Conservation (phyloP, 106 monocot species). For the Narthecium ossifragum region DNA sequence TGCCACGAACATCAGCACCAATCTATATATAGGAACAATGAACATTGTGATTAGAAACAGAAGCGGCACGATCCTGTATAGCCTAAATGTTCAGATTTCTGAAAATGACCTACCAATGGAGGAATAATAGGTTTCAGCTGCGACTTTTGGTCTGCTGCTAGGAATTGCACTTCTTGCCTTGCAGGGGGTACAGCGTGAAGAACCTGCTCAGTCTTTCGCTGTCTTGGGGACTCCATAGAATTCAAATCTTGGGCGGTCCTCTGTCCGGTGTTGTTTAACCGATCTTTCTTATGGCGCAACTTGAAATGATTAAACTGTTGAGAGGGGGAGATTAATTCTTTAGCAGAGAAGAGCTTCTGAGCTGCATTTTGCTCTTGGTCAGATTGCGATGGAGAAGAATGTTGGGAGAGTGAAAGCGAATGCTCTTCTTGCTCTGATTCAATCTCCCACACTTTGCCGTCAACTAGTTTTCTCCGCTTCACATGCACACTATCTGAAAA, state of each 20-base stretch:
- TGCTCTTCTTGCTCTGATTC: constrained; percentile 88
- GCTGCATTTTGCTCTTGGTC: constrained; percentile 71
- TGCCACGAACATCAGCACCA: constrained; percentile 83
- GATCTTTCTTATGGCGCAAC: constrained; percentile 18
- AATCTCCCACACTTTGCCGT: constrained; percentile 27
- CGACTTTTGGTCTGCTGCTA: constrained; percentile 27
- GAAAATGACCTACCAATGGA: constrained; percentile 36
- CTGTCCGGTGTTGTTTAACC: constrained; percentile 6
- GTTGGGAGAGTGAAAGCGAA: constrained; percentile 74
- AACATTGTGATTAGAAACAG: no score
- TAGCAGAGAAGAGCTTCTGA: constrained; percentile 29
- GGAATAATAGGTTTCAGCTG: constrained; percentile 19
- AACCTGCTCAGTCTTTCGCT: constrained; percentile 36
- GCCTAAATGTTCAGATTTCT: no score
- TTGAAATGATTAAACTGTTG: constrained; percentile 28
- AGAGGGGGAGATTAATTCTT: constrained; percentile 30
- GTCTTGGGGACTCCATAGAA: constrained; percentile 16
- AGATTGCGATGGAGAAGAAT: constrained; percentile 85
- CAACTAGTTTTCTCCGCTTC: constrained; percentile 45
- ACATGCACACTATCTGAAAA: constrained; percentile 35
- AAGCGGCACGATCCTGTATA: no score
- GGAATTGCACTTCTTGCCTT: constrained; percentile 35
- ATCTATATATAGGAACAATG: constrained; percentile 56
- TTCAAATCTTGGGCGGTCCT: constrained; percentile 13
- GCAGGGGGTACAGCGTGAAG: constrained; percentile 25